Percentiles rank a stretch among this genome's conserved stretches.
These are phyloP conservation scores for Cercospora sojina DNA, from an alignment of 2,329 filamentous ascomycete genomes.

Conservation along the genomic window DNA sequence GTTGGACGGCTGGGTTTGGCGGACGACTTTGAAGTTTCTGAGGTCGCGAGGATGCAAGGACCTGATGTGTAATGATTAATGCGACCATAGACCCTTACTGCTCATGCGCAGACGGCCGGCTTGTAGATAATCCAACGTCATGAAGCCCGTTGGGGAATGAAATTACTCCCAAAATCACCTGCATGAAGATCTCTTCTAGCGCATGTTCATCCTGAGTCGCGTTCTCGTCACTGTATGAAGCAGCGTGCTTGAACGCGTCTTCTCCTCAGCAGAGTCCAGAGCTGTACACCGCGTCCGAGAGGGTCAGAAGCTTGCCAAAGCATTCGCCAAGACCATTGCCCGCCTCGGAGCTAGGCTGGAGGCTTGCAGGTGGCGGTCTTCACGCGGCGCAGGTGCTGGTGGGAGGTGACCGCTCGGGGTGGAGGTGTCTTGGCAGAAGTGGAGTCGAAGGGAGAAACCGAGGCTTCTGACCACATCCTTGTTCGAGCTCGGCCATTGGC, in stretches of 20 bases:
- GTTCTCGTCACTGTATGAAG: not conserved
- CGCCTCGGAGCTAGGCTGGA: not conserved
- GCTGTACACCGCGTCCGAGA: not conserved
- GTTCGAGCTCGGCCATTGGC: not conserved
- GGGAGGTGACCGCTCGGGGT: not conserved
- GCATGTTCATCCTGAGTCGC: not conserved
- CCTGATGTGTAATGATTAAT: constrained; percentile 13
- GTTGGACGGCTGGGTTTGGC: not conserved
- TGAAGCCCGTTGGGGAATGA: constrained; percentile 7
- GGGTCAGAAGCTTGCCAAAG: not conserved
- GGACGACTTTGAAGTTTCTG: not conserved
- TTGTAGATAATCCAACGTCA: constrained; percentile 10
- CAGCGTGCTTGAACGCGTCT: not conserved
- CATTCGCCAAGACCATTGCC: constrained; percentile 1
- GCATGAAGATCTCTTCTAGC: not conserved
- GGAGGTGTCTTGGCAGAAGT: not conserved
- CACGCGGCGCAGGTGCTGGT: not conserved
- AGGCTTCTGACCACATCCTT: not conserved
- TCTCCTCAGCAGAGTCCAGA: not conserved
- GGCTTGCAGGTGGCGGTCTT: constrained; percentile 2
- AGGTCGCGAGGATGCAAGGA: constrained; percentile 1
- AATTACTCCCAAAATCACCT: not conserved
- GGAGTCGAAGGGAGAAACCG: not conserved
- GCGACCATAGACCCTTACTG: constrained; percentile 9
- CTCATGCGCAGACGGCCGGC: constrained; percentile 13